phyloP scores from a whole-genome alignment of 495 filamentous ascomycete genomes.

The Terfezia claveryi region DNA sequence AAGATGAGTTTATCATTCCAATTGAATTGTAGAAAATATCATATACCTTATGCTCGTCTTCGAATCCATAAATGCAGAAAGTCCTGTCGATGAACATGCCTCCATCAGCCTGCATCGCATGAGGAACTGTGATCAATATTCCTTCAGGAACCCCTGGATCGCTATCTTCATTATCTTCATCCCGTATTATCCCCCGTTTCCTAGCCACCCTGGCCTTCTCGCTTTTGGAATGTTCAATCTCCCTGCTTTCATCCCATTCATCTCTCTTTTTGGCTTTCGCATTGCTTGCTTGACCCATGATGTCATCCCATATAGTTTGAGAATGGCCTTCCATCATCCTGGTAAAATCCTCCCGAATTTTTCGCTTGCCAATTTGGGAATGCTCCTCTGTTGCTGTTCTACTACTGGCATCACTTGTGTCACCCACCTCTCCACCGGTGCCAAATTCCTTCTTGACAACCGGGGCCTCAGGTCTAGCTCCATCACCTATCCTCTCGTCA shows the following conservation, averaged over 20 bases:
- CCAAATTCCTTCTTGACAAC: slow-evolving; percentile 12
- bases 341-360: slow-evolving; percentile 61
- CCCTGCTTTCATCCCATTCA: slow-evolving; percentile 17
- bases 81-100: slow-evolving; percentile 32
- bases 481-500: slow-evolving; percentile 44
- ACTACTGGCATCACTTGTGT: slow-evolving; percentile 9
- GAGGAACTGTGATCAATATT: neutral
- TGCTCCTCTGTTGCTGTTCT: slow-evolving; percentile 12
- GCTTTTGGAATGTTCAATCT: slow-evolving; percentile 5
- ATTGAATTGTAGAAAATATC: neutral
- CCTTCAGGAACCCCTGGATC: slow-evolving; percentile 1
- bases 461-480: slow-evolving; percentile 43
- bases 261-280: slow-evolving; percentile 21
- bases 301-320: slow-evolving; percentile 69
- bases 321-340: slow-evolving; percentile 57
- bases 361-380: slow-evolving; percentile 28
- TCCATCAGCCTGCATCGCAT: too few species aligned
- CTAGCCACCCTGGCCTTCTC: slow-evolving; percentile 1
- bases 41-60: slow-evolving; percentile 16
- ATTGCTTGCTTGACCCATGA: slow-evolving; percentile 34
- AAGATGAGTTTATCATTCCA: neutral
- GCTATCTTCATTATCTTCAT: neutral
- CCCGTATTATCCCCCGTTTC: slow-evolving; percentile 1
- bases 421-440: slow-evolving; percentile 23
- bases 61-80: slow-evolving; percentile 48